Conservation (phyloP, 495 filamentous ascomycete genomes). For the Parathielavia appendiculata region DNA sequence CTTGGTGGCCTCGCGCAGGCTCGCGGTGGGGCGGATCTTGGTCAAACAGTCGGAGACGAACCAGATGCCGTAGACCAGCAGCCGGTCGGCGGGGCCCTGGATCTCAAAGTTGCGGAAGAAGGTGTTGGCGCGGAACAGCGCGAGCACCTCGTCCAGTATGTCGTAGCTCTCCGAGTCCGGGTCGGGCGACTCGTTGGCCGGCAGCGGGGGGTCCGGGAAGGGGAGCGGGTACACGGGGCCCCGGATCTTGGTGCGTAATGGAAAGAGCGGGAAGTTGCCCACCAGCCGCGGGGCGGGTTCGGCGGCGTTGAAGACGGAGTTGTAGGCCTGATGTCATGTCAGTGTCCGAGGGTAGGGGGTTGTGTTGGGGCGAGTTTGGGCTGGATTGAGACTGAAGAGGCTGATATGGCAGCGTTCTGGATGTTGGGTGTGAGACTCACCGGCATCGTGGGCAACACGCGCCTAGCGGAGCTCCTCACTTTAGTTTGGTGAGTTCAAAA, state of each 20-base stretch:
- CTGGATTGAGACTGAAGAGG: not conserved
- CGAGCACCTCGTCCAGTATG: slow-evolving; percentile 86
- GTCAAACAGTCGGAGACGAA: slow-evolving; percentile 83
- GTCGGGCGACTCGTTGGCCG: slow-evolving; percentile 66
- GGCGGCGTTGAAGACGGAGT: slow-evolving; percentile 85
- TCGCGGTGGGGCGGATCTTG: slow-evolving; percentile 67
- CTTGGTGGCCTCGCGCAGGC: slow-evolving; percentile 48
- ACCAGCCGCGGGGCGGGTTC: slow-evolving; percentile 39
- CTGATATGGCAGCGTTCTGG: not conserved
- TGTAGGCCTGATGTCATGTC: slow-evolving; percentile 66
- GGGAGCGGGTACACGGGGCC: slow-evolving; percentile 84
- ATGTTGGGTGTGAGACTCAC: slow-evolving; percentile 14
- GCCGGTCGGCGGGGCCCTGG: slow-evolving; percentile 89
- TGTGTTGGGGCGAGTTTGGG: not conserved
- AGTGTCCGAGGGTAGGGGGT: slow-evolving; percentile 1
- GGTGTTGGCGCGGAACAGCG: slow-evolving; percentile 94
- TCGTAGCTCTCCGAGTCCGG: slow-evolving; percentile 86
- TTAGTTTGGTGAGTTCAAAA: not conserved
- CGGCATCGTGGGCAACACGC: slow-evolving; percentile 24
- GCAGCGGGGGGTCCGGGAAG: slow-evolving; percentile 54
- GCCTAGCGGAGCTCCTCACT: slow-evolving; percentile 11
- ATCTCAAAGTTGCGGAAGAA: slow-evolving; percentile 99
- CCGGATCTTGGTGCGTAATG: slow-evolving; percentile 85
- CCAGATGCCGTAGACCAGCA: slow-evolving; percentile 94
- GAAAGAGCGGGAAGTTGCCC: slow-evolving; percentile 92